A percentile compares a stretch with the other conserved stretches of the same genome.
Evolutionary conservation across 2,329 filamentous ascomycete species (phyloP).

Genomic region (Decorospora gaudefroyi): DNA sequence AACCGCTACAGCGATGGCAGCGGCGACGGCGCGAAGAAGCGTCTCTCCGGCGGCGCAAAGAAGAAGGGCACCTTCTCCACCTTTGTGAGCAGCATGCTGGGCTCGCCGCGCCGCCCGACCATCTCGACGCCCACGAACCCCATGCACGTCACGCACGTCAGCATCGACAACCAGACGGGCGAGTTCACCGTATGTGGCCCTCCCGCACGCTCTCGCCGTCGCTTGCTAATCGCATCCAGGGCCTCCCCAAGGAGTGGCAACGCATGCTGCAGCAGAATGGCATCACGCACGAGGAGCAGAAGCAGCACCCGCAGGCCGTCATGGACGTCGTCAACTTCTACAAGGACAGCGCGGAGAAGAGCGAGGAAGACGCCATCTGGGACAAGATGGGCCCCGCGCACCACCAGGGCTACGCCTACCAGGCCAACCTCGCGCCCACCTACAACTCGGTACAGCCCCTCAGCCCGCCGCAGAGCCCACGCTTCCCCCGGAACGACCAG

Average conservation of each 20-base stretch:
- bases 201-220: constrained; percentile 8
- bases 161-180: constrained; percentile 93
- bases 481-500: constrained; percentile 86
- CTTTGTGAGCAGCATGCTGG: constrained; percentile 49
- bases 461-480: constrained; percentile 80
- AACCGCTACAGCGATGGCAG: constrained; percentile 49
- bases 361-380: constrained; percentile 83
- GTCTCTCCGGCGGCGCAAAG: constrained; percentile 45
- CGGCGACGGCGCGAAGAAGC: constrained; percentile 35
- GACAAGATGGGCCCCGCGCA: constrained; percentile 95
- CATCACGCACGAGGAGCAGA: constrained; percentile 93
- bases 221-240: constrained; percentile 58
- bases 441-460: constrained; percentile 56
- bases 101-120: constrained; percentile 82
- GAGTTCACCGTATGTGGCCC: constrained; percentile 79
- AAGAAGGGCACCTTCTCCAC: constrained; percentile 49
- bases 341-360: constrained; percentile 85
- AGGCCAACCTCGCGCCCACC: constrained; percentile 40
- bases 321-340: constrained; percentile 96
- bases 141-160: constrained; percentile 96
- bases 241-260: constrained; percentile 97
- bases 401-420: constrained; percentile 55
- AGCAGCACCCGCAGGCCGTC: constrained; percentile 93
- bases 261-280: constrained; percentile 92
- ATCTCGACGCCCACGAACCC: constrained; percentile 99